Evolutionary conservation across 495 filamentous ascomycete species (phyloP).

Genomic region (Thermochaetoides thermophila): DNA sequence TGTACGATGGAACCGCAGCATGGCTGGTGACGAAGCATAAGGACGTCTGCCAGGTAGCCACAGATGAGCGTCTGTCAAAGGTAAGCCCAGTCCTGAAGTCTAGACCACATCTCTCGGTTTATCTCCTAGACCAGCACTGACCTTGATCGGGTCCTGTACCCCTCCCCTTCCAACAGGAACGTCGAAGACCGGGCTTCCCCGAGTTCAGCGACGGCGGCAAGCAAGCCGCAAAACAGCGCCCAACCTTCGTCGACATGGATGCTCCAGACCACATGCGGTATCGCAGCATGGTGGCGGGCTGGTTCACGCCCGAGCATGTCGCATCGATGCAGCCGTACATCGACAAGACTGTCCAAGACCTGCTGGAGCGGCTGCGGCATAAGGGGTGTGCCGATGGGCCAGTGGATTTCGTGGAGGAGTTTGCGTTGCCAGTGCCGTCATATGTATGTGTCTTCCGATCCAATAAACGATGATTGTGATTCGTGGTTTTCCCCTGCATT

Average conservation of each 20-base stretch:
- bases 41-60: conserved; percentile 28
- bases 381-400: conserved; percentile 17
- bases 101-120: no score
- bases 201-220: conserved; percentile 28
- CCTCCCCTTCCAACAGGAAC: conserved; percentile 13
- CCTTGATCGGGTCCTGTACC: neutral
- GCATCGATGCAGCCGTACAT: conserved; percentile 26
- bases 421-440: conserved; percentile 29
- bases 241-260: conserved; percentile 38
- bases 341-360: conserved; percentile 25
- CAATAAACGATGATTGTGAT: neutral
- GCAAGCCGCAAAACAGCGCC: conserved; percentile 25
- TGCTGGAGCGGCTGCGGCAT: conserved; percentile 22
- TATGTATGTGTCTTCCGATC: conserved; percentile 23
- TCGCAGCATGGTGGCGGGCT: conserved; percentile 27
- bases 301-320: conserved; percentile 24
- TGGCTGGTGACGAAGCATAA: conserved; percentile 33
- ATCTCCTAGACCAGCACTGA: no score
- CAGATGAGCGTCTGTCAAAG: conserved; percentile 26
- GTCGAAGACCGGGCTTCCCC: conserved; percentile 29
- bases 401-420: conserved; percentile 28
- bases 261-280: conserved; percentile 29
- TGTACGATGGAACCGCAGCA: conserved; percentile 28
- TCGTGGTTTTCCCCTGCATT: no score
- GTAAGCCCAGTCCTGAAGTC: conserved; percentile 6